Conservation (phyloP, 495 filamentous ascomycete genomes). For the Aspergillus asperescens region DNA sequence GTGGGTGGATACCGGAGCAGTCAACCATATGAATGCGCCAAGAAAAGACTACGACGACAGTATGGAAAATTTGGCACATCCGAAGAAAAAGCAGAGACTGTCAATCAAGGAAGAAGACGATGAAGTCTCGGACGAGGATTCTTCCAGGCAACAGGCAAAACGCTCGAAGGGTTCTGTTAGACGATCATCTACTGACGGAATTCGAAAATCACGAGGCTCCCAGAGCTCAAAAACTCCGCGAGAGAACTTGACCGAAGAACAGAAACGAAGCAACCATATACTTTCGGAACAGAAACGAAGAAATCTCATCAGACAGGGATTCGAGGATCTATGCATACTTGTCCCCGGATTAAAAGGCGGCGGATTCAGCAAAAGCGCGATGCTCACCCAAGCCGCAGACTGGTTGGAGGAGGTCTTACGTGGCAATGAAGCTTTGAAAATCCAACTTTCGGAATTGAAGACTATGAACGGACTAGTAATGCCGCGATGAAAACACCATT, state of each 20-base stretch:
- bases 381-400: conserved; percentile 63
- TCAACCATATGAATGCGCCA: conserved; percentile 8
- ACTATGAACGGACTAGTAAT: conserved; percentile 40
- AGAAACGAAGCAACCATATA: conserved; percentile 86
- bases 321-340: conserved; percentile 62
- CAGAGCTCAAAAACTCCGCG: conserved; percentile 48
- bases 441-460: conserved; percentile 42
- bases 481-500: conserved; percentile 28
- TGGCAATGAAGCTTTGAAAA: conserved; percentile 55
- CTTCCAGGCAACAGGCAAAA: conserved; percentile 37
- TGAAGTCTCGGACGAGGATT: conserved; percentile 36
- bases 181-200: conserved; percentile 29
- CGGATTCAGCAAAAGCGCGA: conserved; percentile 74
- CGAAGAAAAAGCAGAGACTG: conserved; percentile 34
- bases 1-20: conserved; percentile 11
- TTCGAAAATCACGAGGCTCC: conserved; percentile 29
- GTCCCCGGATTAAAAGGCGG: conserved; percentile 66
- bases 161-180: conserved; percentile 44
- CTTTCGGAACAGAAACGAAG: conserved; percentile 82
- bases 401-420: conserved; percentile 67
- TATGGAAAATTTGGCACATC: conserved; percentile 26
- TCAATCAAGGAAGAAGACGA: conserved; percentile 36
- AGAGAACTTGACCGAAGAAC: conserved; percentile 75
- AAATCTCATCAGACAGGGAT: conserved; percentile 70
- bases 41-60: conserved; percentile 15